Evolutionary conservation across 371 early-diverging fungal genomes (phyloP), one percentile per base, ranked within the genome.

Genomic region (Choanephora cucurbitarum): DNA sequence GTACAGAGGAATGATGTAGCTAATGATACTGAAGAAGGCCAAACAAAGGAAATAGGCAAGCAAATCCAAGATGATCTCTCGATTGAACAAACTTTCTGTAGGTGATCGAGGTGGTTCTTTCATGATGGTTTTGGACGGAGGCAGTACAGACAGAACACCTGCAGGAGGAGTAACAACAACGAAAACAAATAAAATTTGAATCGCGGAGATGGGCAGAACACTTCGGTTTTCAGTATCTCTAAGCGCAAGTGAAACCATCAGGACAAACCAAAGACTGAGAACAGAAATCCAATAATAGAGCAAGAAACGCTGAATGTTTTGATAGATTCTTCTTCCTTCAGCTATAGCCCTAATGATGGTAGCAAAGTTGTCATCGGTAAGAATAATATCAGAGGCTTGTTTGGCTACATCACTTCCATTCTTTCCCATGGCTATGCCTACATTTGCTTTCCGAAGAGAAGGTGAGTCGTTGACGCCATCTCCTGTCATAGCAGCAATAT

Each of bases 391-490:
- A 41, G 94, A 88, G 17, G 99, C 98, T 24, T 94, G 77, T 78
- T 97, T 98, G 54, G 98, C 96, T 43, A 99, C 97, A 68, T 99
- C 99, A 2, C 98, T 96, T 59, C 99, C 99, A 13, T 86, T 79
- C 23, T 89, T 88, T 14, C 99, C 99, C 99, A 99, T 97, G 11
- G 99, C 95, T 57, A 98, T 85, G 70, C 99, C 99, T 72, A 99
- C 96, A 75, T 99, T 96, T 33, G 99, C 97, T 72, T 88, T 89
- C 73, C 96, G 97, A 53, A 99, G 75, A 17, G 99, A 97, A 22
- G 97, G 97, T 6, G 98, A 98, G 72, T 99, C 99, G 73, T 98
- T 98, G 40, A 97, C 97, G 79, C 99, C 99, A 70, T 99, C 99
- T 54, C 99, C 99, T 11, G 97, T 97, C 97, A 99, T 97, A 33